Conservation (phyloP, 345 rosid species). For the Cardiospermum halicacabum region DNA sequence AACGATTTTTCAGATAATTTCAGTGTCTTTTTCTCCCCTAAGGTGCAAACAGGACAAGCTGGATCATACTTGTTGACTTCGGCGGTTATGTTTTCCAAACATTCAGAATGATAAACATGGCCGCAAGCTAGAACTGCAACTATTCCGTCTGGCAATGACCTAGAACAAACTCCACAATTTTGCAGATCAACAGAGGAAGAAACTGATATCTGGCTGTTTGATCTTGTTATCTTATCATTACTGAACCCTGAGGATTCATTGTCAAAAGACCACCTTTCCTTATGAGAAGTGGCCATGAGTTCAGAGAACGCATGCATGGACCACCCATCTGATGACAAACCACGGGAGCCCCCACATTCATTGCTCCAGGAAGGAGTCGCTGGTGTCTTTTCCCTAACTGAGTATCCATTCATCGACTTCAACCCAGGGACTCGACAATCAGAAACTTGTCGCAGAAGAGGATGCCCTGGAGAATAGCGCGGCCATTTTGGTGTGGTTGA, state of each 20-base stretch:
- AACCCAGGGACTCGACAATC: slow-evolving; percentile 32
- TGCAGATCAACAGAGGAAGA: slow-evolving; percentile 48
- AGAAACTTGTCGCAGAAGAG: slow-evolving; percentile 34
- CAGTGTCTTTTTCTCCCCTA: slow-evolving; percentile 69
- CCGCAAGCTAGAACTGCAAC: slow-evolving; percentile 84
- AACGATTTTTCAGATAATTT: slow-evolving; percentile 78
- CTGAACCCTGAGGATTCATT: slow-evolving; percentile 43
- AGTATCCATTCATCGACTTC: slow-evolving; percentile 37
- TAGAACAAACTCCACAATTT: slow-evolving; percentile 86
- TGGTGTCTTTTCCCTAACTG: slow-evolving; percentile 40
- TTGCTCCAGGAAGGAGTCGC: slow-evolving; percentile 46
- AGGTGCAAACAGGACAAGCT: slow-evolving; percentile 83
- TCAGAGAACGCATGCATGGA: slow-evolving; percentile 83
- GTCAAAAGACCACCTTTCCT: slow-evolving; percentile 60
- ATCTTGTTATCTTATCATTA: slow-evolving; percentile 44
- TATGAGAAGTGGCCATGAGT: slow-evolving; percentile 58
- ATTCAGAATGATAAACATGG: slow-evolving; percentile 96
- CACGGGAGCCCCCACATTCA: slow-evolving; percentile 50
- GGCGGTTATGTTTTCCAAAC: slow-evolving; percentile 83
- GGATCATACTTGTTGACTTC: slow-evolving; percentile 86
- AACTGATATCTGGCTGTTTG: slow-evolving; percentile 34
- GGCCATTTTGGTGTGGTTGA: slow-evolving; percentile 39
- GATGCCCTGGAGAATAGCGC: slow-evolving; percentile 36
- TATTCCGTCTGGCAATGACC: slow-evolving; percentile 66
- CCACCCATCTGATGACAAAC: slow-evolving; percentile 81